These are phyloP conservation scores for Aspergillus pseudoviridinutans DNA, from an alignment of 2,329 filamentous ascomycete species.

Conservation along the genomic window DNA sequence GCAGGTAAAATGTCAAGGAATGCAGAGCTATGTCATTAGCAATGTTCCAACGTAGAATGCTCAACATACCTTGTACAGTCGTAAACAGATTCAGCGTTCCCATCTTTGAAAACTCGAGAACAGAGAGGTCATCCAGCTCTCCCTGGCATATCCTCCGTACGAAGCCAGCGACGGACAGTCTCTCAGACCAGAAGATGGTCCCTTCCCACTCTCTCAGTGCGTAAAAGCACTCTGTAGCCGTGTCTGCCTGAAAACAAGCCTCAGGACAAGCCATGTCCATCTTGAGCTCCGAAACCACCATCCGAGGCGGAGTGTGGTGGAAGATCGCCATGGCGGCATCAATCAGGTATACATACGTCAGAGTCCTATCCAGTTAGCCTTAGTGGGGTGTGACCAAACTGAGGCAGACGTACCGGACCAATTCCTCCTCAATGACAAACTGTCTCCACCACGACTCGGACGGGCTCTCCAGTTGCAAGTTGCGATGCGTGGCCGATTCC, in stretches of 20 bases:
- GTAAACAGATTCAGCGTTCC: constrained; percentile 24
- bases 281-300: constrained; percentile 22
- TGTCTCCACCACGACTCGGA: constrained; percentile 18
- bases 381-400: neutral
- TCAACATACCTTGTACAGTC: constrained; percentile 16
- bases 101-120: constrained; percentile 13
- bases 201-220: constrained; percentile 15
- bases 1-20: constrained; percentile 20
- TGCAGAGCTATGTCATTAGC: constrained; percentile 13
- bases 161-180: constrained; percentile 14
- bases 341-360: constrained; percentile 25
- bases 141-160: constrained; percentile 19
- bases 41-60: neutral
- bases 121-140: constrained; percentile 8
- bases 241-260: constrained; percentile 24
- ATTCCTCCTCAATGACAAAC: constrained; percentile 21
- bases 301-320: constrained; percentile 25
- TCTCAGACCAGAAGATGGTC: constrained; percentile 15
- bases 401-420: constrained; percentile 18
- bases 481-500: constrained; percentile 13
- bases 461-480: constrained; percentile 2
- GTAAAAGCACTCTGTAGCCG: constrained; percentile 16
- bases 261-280: constrained; percentile 25
- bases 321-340: constrained; percentile 27
- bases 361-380: constrained; percentile 11